Conservation (phyloP, 768 basidiomycete genomes). For the Mrakia blollopis region DNA sequence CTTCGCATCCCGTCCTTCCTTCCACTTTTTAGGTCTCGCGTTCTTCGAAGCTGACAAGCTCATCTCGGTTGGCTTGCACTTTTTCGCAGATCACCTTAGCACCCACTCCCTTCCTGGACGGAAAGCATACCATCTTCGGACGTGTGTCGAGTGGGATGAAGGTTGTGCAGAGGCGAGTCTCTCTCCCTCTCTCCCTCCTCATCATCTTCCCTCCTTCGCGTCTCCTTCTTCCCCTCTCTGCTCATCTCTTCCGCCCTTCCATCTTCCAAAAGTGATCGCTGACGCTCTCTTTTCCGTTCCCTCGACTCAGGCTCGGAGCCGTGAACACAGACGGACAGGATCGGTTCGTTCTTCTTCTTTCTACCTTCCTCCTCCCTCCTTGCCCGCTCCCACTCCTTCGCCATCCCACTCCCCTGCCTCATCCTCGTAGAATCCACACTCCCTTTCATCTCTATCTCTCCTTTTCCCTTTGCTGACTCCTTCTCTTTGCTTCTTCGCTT, state of each 20-base stretch:
- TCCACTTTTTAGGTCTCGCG: neutral
- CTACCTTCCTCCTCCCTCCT: neutral
- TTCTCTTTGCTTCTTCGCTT: neutral
- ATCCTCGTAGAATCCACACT: no score
- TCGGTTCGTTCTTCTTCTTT: slow-evolving; percentile 52
- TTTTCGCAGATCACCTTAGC: slow-evolving; percentile 40
- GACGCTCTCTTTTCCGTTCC: neutral
- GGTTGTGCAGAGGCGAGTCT: slow-evolving; percentile 65
- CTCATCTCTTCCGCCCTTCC: neutral
- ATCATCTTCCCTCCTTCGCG: neutral
- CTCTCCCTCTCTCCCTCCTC: neutral
- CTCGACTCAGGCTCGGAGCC: slow-evolving; percentile 57
- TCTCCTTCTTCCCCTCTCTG: neutral
- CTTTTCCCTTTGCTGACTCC: neutral
- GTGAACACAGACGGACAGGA: slow-evolving; percentile 87
- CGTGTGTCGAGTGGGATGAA: slow-evolving; percentile 86
- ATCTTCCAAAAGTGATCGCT: neutral
- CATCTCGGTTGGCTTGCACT: neutral
- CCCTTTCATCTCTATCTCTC: neutral
- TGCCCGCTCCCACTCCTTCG: neutral
- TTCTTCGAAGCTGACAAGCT: neutral
- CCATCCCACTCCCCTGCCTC: neutral
- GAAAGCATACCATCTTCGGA: slow-evolving; percentile 56
- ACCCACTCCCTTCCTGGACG: slow-evolving; percentile 46
- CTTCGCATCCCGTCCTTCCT: neutral